Percentiles rank a stretch among this genome's conserved stretches.
These are phyloP conservation scores for Diutina scorzettiae DNA, from an alignment of 1,139 yeast genomes.

Conservation along the genomic window DNA sequence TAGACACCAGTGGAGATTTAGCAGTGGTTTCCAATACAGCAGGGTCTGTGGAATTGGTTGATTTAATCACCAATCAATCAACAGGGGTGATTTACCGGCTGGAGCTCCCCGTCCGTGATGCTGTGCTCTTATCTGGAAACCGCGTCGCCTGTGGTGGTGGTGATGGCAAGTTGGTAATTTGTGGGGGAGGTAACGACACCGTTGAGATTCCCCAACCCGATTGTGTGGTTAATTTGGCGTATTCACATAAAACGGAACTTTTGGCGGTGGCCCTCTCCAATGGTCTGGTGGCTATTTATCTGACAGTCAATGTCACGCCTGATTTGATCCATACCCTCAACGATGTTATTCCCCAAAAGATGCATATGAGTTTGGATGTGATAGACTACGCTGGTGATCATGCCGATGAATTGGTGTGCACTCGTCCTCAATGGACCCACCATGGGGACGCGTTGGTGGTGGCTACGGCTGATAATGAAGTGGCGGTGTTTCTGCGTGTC, in stretches of 20 bases:
- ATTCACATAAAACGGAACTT: conserved; percentile 47
- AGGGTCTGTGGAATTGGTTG: background rate
- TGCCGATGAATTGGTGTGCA: conserved; percentile 24
- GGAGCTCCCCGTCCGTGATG: conserved; percentile 56
- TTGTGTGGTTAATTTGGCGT: conserved; percentile 49
- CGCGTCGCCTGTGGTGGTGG: conserved; percentile 69
- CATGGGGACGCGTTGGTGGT: conserved; percentile 53
- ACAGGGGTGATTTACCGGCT: conserved; percentile 25
- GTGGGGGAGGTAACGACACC: conserved; percentile 34
- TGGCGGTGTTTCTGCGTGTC: background rate
- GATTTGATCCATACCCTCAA: conserved; percentile 28
- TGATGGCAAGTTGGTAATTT: conserved; percentile 47
- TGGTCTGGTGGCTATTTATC: conserved; percentile 56
- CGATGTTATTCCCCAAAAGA: conserved; percentile 25
- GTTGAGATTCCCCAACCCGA: conserved; percentile 30
- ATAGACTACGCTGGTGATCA: conserved; percentile 27
- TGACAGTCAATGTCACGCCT: conserved; percentile 36
- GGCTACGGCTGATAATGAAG: conserved; percentile 25
- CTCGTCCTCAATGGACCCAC: conserved; percentile 24
- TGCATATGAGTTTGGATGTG: conserved; percentile 24
- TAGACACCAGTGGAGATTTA: conserved; percentile 9
- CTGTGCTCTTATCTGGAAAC: conserved; percentile 56
- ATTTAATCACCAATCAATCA: conserved; percentile 18
- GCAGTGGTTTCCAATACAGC: conserved; percentile 2
- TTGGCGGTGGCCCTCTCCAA: conserved; percentile 49